phyloP scores from a whole-genome alignment of 2,329 filamentous ascomycete genomes.

The Claviceps sp. region DNA sequence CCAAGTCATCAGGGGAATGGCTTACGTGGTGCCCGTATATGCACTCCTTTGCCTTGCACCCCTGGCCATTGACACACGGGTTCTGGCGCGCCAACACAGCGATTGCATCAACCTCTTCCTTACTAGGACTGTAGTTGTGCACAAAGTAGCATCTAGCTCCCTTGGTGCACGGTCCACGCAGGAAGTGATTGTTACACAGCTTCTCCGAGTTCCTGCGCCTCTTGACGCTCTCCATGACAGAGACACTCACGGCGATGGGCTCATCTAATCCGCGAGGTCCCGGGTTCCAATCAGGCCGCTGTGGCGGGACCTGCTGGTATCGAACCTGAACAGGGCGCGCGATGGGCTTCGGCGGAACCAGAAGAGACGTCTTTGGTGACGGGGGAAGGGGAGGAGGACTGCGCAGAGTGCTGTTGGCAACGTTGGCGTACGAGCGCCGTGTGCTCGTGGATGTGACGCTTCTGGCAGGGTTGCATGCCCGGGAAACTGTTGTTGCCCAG shows the following conservation, averaged over 20 bases:
- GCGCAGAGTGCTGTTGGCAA: conserved; percentile 24
- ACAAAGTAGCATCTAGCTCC: conserved; percentile 41
- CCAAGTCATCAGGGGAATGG: conserved; percentile 5
- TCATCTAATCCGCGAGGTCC: conserved; percentile 41
- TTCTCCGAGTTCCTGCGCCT: conserved; percentile 41
- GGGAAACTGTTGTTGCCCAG: conserved; percentile 1
- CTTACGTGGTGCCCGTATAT: conserved; percentile 51
- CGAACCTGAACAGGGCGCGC: conserved; percentile 4
- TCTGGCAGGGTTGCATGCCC: conserved; percentile 7
- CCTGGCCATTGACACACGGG: conserved; percentile 42
- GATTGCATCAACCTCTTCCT: conserved; percentile 43
- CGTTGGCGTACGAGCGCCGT: conserved; percentile 26
- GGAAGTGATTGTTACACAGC: conserved; percentile 49
- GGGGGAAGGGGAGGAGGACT: conserved; percentile 18
- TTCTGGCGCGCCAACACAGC: conserved; percentile 42
- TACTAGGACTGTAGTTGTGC: conserved; percentile 38
- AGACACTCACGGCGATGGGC: conserved; percentile 31
- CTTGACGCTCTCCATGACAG: conserved; percentile 40
- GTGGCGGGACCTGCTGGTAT: conserved; percentile 14
- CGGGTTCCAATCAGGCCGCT: conserved; percentile 35
- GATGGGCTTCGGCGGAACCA: conserved; percentile 19
- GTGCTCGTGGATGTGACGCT: conserved; percentile 7
- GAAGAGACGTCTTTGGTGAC: conserved; percentile 27
- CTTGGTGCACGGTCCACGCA: conserved; percentile 43
- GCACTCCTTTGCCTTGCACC: conserved; percentile 43